Base-by-base conservation (phyloP, 2,329 filamentous ascomycete genomes). In the Torrubiella hemipterigena region DNA sequence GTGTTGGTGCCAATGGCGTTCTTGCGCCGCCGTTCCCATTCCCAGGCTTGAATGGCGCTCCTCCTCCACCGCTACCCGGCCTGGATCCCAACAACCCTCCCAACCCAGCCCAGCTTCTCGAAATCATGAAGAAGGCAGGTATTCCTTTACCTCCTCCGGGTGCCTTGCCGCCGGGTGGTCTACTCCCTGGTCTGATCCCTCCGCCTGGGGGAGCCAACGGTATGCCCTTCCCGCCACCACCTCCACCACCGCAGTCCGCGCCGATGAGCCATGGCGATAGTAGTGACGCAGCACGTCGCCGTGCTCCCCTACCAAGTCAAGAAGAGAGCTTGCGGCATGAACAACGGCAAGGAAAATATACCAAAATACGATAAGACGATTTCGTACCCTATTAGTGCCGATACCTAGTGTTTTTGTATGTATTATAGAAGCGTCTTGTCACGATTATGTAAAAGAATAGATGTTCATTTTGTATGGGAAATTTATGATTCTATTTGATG, bases 241-340 rank as follows among this genome's bases (percentile, higher is more conserved):
- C 42, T 33, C 50, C 62, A 39, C 54, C 59, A 14, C 50, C n/a
- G n/a, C n/a, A n/a, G n/a, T n/a, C n/a, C n/a, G n/a, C n/a, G n/a
- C n/a, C 54, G 13, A 40, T 39, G 23, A 44, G 48, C 31, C 48
- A 54, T 36, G 42, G 44, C 35, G 47, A 55, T 35, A 45, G 51
- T 44, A 55, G 52, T 10, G 50, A 45, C 15, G 53, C n/a, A n/a
- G n/a, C 46, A 20, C 50, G 56, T 5, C 58, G 74, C 13, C 67
- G 80, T 38, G 82, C 70, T 6, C 84, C 82, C 7, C 56, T 93
- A 26, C 85, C 85, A 0, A 87, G 82, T 49, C 85, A 93, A 55
- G 75, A 82, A 48, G 85, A 91, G 50, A 87, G 81, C 43, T 56
- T 93, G 43, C 72, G 77, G 43, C 73, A 79, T 52, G 82, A 89